Percentiles rank a stretch among this genome's conserved stretches.
These are phyloP conservation scores for Yamadazyma triangularis DNA, from an alignment of 1,139 yeast genomes.

Conservation along the genomic window DNA sequence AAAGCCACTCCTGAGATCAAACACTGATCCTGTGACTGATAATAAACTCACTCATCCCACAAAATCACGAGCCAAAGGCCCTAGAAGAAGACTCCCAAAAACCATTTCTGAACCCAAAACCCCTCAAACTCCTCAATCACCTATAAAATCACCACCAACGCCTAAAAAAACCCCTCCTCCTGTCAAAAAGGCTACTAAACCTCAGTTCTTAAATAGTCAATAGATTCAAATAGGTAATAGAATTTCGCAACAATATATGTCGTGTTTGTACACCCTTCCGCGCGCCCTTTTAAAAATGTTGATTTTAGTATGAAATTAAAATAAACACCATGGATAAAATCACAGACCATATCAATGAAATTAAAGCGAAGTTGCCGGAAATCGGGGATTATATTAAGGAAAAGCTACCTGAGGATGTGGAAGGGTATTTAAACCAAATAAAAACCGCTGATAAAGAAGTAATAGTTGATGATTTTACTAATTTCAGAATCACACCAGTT, in stretches of 20 bases:
- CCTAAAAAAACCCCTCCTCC: constrained; percentile 25
- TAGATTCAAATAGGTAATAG: too few relatives aligned
- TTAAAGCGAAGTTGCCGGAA: constrained; percentile 10
- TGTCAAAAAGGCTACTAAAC: constrained; percentile 24
- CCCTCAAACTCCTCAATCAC: background rate
- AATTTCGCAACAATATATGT: too few relatives aligned
- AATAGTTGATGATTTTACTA: constrained; percentile 25
- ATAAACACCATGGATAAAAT: constrained; percentile 4
- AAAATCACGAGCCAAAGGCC: constrained; percentile 67
- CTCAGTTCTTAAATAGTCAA: too few relatives aligned
- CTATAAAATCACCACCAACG: background rate
- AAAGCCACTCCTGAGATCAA: background rate
- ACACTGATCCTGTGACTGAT: constrained; percentile 9
- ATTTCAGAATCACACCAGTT: constrained; percentile 28
- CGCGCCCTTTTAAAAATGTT: too few relatives aligned
- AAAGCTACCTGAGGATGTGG: constrained; percentile 8
- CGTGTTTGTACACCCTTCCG: too few relatives aligned
- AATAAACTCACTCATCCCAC: constrained; percentile 50
- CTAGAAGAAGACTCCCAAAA: constrained; percentile 66
- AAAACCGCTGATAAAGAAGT: constrained; percentile 15
- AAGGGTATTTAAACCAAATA: constrained; percentile 7
- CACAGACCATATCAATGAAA: constrained; percentile 8
- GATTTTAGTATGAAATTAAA: background rate
- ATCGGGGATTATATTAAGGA: constrained; percentile 7
- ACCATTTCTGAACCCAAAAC: constrained; percentile 2